Base-by-base conservation (phyloP, 2,329 filamentous ascomycete species). In the Aureobasidium leucospermi region DNA sequence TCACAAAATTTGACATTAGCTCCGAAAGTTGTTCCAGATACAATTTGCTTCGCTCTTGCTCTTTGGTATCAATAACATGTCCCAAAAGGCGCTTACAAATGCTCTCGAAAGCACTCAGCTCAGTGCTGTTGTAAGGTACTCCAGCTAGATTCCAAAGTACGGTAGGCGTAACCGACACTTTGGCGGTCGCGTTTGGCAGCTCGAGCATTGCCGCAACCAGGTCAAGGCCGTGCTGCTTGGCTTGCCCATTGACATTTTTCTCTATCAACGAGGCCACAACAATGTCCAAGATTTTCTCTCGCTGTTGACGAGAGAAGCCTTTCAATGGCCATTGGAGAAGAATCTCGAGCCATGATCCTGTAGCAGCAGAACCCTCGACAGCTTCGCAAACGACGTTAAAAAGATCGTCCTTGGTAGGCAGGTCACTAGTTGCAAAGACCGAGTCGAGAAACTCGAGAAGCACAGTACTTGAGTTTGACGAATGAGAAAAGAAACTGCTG, bases 21-120 rank as follows among this genome's bases (percentile, higher is more conserved):
- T 32, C 23, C 4, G 59, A 57, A 9, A 57, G 52, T 13, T 38
- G 23, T 19, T 31, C 48, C 8, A 62, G 19, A 31, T 61, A 58
- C 2, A 8, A 16, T 11, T 57, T 58, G n/a, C 63, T 64, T 11
- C 63, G 63, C 28, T 62, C 62, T 56, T 66, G 65, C 13, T 66
- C 64, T 47, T 63, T 61, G 4, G 63, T 65, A 10, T 58, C 53
- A 3, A 65, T 38, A 6, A 65, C 51, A 36, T 64, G 63, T 43
- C 57, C n/a, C 23, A 57, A 45, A 36, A 60, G 32, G n/a, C 28
- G 38, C 49, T 19, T 46, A 42, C 49, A 51, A 15, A 60, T 11
- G 38, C 31, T 16, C 23, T 52, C 31, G 31, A 61, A 48, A 10
- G 39, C 32, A 19, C 49, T 16, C n/a, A 59, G 19, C 11, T 41